These are phyloP conservation scores for Melocanna baccifera DNA, from an alignment of 176 grass and related monocot species.

Conservation along the genomic window DNA sequence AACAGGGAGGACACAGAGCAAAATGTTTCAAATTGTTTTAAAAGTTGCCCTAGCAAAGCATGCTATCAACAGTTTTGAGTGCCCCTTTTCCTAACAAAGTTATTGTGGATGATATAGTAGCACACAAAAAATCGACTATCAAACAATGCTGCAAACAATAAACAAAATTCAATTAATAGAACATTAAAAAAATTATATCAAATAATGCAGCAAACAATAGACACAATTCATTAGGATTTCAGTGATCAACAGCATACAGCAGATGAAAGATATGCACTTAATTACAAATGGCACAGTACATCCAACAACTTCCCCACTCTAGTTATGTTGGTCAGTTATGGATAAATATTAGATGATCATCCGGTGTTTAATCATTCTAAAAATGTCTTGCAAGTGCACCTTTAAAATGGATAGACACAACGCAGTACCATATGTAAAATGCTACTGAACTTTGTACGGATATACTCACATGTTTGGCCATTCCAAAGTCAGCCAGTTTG, in stretches of 20 bases:
- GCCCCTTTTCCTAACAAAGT: background rate
- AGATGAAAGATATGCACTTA: background rate
- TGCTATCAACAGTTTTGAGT: conserved; percentile 1
- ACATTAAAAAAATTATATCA: background rate
- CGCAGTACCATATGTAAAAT: conserved; percentile 9
- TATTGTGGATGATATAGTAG: background rate
- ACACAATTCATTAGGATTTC: conserved; percentile 1
- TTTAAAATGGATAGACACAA: conserved; percentile 11
- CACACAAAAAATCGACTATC: background rate
- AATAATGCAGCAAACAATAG: background rate
- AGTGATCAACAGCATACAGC: conserved; percentile 3
- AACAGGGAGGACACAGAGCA: background rate
- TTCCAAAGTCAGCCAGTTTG: conserved; percentile 97
- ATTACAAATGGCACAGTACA: background rate
- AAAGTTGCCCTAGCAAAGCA: background rate
- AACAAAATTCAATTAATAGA: background rate
- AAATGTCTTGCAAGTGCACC: background rate
- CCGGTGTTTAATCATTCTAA: conserved; percentile 3
- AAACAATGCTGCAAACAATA: background rate
- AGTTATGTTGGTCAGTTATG: background rate
- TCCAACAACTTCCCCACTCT: background rate
- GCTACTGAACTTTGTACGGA: conserved; percentile 6
- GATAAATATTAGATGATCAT: background rate
- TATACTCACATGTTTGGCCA: conserved; percentile 95
- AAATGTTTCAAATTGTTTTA: background rate